Evolutionary conservation across 164 flowering plant genomes (phyloP), one percentile per base, ranked within the genome.

Genomic region (Amborella trichopoda): DNA sequence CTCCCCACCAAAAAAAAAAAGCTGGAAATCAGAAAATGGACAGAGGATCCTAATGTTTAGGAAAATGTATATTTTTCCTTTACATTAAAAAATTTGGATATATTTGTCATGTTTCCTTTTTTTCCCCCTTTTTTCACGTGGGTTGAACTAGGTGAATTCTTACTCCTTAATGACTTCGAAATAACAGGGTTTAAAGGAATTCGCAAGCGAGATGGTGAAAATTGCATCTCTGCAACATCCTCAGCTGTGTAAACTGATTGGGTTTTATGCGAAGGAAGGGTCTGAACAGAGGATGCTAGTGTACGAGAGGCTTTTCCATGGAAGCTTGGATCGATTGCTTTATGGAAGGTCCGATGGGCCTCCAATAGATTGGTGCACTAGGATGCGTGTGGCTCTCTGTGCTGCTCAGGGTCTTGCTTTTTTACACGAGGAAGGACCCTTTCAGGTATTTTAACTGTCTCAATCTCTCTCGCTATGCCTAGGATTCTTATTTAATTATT

Each of bases 391-490:
- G 54, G 90, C 96, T 30, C 61, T 84, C 14, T 84, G 90, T 78
- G 95, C 99, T 26, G 95, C 99, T 11, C 88, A 87, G 50, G 99
- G 99, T 52, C 90, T 91, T 39, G 73, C 95, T 18, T 91, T 84
- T 69, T 65, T 91, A 70, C 99, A 91, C 42, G 99, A 91, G 63
- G 96, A 91, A 73, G 99, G 99, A 2, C 99, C 99, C 48, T 91
- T 91, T 58, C 99, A 87, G 95, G 99, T 91, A 75, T 23, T 25
- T 18, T 43, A 36, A 14, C 14, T 24, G 0, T n/a, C n/a, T n/a
- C n/a, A n/a, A n/a, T n/a, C n/a, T n/a, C n/a, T n/a, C n/a, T n/a
- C n/a, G n/a, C n/a, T n/a, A n/a, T n/a, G n/a, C n/a, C n/a, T n/a
- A n/a, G n/a, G n/a, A n/a, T n/a, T n/a, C n/a, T n/a, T n/a, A n/a